Conservation (phyloP, 495 filamentous ascomycete species). For the Aspergillus biplanus region DNA sequence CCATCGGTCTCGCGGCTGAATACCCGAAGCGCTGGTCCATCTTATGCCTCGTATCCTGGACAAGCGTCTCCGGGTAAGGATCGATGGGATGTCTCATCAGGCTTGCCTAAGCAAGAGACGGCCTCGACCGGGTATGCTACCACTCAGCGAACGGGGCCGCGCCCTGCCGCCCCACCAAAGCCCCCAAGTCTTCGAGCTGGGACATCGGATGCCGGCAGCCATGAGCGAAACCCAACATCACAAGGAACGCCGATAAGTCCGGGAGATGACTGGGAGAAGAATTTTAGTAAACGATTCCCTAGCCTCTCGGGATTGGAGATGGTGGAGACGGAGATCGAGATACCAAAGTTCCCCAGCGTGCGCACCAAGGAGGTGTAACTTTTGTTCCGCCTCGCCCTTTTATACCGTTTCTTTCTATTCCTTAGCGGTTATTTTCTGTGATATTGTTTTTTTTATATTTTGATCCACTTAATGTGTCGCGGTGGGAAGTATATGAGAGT, state of each 20-base stretch:
- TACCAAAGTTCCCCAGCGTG: slow-evolving; percentile 42
- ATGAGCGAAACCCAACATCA: slow-evolving; percentile 28
- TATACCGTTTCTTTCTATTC: slow-evolving; percentile 11
- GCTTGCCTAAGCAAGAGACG: slow-evolving; percentile 26
- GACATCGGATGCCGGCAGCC: slow-evolving; percentile 16
- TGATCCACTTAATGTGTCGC: neutral
- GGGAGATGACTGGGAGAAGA: slow-evolving; percentile 66
- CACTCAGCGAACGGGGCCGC: slow-evolving; percentile 32
- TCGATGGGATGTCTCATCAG: slow-evolving; percentile 24
- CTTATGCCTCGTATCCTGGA: neutral
- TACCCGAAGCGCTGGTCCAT: slow-evolving; percentile 11
- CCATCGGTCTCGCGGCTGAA: slow-evolving; percentile 17
- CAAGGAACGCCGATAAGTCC: slow-evolving; percentile 31
- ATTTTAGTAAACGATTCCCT: slow-evolving; percentile 83
- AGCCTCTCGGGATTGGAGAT: slow-evolving; percentile 81
- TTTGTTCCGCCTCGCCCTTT: slow-evolving; percentile 7
- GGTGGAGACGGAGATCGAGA: slow-evolving; percentile 71
- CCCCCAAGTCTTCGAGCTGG: slow-evolving; percentile 60
- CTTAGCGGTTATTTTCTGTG: slow-evolving; percentile 1
- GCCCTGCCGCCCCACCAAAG: slow-evolving; percentile 62
- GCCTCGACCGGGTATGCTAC: slow-evolving; percentile 30
- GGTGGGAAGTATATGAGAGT: neutral
- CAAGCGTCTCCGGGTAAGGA: slow-evolving; percentile 15
- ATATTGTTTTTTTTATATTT: neutral
- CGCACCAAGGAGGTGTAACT: slow-evolving; percentile 48